A percentile compares a stretch with the other conserved stretches of the same genome.
These are phyloP conservation scores for Daphne laureola DNA, from an alignment of 441 rosid genomes.

Conservation along the genomic window DNA sequence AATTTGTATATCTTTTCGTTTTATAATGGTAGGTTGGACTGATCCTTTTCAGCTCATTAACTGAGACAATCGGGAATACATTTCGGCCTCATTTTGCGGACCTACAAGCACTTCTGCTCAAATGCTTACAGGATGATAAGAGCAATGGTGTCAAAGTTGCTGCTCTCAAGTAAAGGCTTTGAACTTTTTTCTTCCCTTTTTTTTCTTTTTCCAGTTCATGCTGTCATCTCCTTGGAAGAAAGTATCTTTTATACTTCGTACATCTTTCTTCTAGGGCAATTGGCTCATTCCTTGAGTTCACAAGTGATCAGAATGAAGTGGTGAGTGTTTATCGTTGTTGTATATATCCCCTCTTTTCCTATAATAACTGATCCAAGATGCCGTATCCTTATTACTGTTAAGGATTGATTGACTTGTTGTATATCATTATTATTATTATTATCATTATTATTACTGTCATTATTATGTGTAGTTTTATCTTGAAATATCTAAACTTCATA, in stretches of 20 bases:
- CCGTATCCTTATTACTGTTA: too few relatives aligned
- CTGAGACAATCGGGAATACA: constrained; percentile 90
- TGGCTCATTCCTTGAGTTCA: constrained; percentile 94
- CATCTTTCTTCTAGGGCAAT: constrained; percentile 64
- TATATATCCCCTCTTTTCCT: neutral
- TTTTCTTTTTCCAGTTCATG: constrained; percentile 3
- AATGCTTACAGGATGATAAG: constrained; percentile 87
- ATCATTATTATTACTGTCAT: too few relatives aligned
- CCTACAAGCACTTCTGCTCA: constrained; percentile 88
- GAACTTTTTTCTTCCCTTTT: constrained; percentile 1
- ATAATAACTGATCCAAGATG: too few relatives aligned
- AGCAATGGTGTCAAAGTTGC: constrained; percentile 96
- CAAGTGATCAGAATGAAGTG: constrained; percentile 80
- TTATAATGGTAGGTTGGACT: constrained; percentile 66
- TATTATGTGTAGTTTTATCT: too few relatives aligned
- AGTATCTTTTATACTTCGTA: constrained; percentile 14
- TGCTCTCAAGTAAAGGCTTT: constrained; percentile 72
- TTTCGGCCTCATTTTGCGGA: constrained; percentile 85
- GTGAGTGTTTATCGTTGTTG: constrained; percentile 35
- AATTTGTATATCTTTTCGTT: constrained; percentile 6
- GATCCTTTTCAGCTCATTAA: constrained; percentile 96
- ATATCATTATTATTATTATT: too few relatives aligned
- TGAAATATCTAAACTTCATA: too few relatives aligned
- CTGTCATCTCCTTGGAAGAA: constrained; percentile 1
- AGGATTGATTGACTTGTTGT: too few relatives aligned